A percentile compares a stretch with the other conserved stretches of the same genome.
Conservation (phyloP, 2,329 filamentous ascomycete genomes). For the Xylariaceae sp. region DNA sequence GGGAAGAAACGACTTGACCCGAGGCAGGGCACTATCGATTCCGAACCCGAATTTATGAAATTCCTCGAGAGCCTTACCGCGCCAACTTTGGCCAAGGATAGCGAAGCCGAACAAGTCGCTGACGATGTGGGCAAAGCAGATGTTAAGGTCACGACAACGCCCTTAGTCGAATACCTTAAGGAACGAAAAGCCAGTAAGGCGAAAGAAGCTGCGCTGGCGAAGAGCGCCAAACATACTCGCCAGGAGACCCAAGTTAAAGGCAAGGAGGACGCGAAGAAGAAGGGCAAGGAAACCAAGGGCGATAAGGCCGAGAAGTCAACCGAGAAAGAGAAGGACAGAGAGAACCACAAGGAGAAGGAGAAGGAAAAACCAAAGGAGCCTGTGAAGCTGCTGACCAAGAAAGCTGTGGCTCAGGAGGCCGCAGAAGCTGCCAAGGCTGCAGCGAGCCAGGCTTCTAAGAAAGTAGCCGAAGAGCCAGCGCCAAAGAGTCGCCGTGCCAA, state of each 20-base stretch:
- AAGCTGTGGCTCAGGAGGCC: conserved; percentile 46
- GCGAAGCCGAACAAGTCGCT: conserved; percentile 41
- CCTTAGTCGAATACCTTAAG: conserved; percentile 80
- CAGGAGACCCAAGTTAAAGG: conserved; percentile 51
- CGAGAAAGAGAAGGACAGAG: conserved; percentile 51
- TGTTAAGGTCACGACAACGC: conserved; percentile 70
- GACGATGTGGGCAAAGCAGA: conserved; percentile 48
- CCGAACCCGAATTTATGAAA: conserved; percentile 90
- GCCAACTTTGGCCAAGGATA: conserved; percentile 44
- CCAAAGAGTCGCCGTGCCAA: conserved; percentile 54
- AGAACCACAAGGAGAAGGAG: conserved; percentile 55
- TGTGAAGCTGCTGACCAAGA: conserved; percentile 59
- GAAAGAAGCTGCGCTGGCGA: conserved; percentile 52
- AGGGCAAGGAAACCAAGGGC: conserved; percentile 56
- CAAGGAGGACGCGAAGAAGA: conserved; percentile 50
- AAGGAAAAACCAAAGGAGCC: conserved; percentile 52
- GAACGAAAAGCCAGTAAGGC: conserved; percentile 81
- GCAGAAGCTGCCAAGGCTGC: conserved; percentile 43
- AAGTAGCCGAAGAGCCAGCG: conserved; percentile 33
- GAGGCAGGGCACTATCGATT: conserved; percentile 90
- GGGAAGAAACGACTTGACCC: conserved; percentile 71
- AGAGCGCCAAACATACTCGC: conserved; percentile 51
- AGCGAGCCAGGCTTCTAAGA: conserved; percentile 33
- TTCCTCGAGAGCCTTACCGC: conserved; percentile 87
- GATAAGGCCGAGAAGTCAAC: conserved; percentile 61